Evolutionary conservation across 2,329 filamentous ascomycete genomes (phyloP), one percentile per base, ranked within the genome.

Genomic region (Claviceps sp.): DNA sequence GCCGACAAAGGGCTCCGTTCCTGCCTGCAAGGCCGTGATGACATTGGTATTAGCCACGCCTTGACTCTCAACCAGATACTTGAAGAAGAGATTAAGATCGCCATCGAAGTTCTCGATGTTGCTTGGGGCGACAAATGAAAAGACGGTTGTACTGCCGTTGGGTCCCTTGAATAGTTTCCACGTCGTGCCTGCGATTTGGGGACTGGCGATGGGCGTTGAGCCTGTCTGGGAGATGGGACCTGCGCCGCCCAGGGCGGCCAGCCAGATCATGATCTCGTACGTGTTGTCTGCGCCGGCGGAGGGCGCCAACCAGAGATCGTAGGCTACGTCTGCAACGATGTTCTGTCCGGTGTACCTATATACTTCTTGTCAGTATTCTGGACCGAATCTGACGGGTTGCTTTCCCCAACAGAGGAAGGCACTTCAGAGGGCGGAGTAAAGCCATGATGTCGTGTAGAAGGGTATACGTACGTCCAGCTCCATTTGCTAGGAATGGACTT

Each of bases 201-300:
- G 13, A 19, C 14, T 26, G 19, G 47, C 17, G 16, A 48, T 24
- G 19, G 47, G 47, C 14, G 45, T 47, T 16, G 14, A 4, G 34
- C 79, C 59, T 24, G 37, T 41, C 17, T 41, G 5, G 2, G 47
- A 48, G 38, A 82, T 82, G 40, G 80, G 79, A 0, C 76, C 75
- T 1, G 78, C 78, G 51, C 77, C 78, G 34, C 79, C 80, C 47
- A 78, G 68, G 2, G 73, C 71, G 1, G 70, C 74, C 46, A 82
- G 69, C 81, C 81, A 84, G 59, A 84, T 71, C 81, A 84, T 84
- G 63, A 84, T 73, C 65, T 84, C 81, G 62, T 80, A 81, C 59
- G 78, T 67, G 30, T 73, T 60, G 5, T 53, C 61, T 47, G 63
- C 64, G 1, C 72, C 66, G 11, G 70, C 69, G 13, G 73, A 70